Evolutionary conservation across 2,329 filamentous ascomycete species (phyloP).

Genomic region (Akanthomyces muscarius): DNA sequence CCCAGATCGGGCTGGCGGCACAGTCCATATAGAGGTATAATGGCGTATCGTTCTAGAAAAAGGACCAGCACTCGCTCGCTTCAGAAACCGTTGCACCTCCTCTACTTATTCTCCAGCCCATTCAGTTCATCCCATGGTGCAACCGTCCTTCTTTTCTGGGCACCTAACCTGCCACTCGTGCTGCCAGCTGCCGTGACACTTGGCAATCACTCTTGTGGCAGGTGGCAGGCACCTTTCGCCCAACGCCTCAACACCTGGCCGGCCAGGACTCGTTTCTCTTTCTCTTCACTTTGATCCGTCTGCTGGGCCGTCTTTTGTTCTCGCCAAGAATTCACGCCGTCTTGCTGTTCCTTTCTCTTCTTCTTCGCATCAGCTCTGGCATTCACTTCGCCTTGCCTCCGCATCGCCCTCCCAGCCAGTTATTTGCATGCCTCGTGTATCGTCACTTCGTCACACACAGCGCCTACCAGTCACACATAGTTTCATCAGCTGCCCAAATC

Average conservation of each 20-base stretch:
- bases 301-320: background rate
- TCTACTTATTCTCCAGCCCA: background rate
- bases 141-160: background rate
- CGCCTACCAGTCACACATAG: background rate
- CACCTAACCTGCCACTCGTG: background rate
- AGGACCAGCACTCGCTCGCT: background rate
- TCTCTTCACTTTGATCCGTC: background rate
- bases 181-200: slow-evolving; percentile 17
- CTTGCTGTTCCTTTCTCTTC: background rate
- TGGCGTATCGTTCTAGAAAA: background rate
- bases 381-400: background rate
- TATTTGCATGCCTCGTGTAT: background rate
- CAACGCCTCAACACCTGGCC: slow-evolving; percentile 8
- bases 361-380: background rate
- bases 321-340: background rate
- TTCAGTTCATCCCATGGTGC: background rate
- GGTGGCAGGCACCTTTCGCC: slow-evolving; percentile 15
- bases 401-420: background rate
- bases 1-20: background rate
- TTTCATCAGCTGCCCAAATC: slow-evolving; percentile 1
- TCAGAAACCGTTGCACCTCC: background rate
- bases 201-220: slow-evolving; percentile 16
- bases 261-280: background rate
- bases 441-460: slow-evolving; percentile 8
- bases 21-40: slow-evolving; percentile 2